Evolutionary conservation across 257 asterid species (phyloP).

Genomic region (Solanum appendiculatum): DNA sequence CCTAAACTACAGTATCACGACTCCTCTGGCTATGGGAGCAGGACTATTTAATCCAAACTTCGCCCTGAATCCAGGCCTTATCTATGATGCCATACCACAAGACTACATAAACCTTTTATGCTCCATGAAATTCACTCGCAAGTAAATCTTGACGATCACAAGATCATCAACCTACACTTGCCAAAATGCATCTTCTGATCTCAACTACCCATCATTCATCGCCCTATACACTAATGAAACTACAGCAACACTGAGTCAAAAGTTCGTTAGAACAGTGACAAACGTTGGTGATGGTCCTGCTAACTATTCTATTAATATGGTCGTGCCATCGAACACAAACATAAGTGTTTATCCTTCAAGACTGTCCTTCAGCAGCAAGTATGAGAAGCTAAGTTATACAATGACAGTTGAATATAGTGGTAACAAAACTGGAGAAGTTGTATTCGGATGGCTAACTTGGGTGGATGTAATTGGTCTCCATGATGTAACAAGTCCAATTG

Average conservation of each 20-base stretch:
- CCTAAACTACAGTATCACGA: neutral
- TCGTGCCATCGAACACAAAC: constrained; percentile 14
- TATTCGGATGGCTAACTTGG: constrained; percentile 39
- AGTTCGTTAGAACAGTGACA: neutral
- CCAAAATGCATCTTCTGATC: neutral
- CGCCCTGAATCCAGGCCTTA: neutral
- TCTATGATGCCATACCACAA: neutral
- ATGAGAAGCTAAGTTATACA: constrained; percentile 28
- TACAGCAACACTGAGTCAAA: neutral
- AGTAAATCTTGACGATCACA: neutral
- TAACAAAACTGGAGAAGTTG: constrained; percentile 5
- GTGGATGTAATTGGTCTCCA: constrained; percentile 29
- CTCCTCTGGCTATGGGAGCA: constrained; percentile 3
- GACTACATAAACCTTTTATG: neutral
- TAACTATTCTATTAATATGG: constrained; percentile 17
- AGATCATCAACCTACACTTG: neutral
- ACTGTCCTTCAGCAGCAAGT: constrained; percentile 19
- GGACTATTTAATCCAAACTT: neutral
- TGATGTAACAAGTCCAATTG: constrained; percentile 44
- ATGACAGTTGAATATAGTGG: constrained; percentile 14
- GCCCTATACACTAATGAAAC: neutral
- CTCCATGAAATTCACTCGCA: neutral
- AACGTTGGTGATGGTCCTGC: constrained; percentile 29
- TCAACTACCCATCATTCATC: neutral
- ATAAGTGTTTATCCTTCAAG: constrained; percentile 20